phyloP scores from a whole-genome alignment of 2,329 filamentous ascomycete species.

The Phialemoniopsis sp. region DNA sequence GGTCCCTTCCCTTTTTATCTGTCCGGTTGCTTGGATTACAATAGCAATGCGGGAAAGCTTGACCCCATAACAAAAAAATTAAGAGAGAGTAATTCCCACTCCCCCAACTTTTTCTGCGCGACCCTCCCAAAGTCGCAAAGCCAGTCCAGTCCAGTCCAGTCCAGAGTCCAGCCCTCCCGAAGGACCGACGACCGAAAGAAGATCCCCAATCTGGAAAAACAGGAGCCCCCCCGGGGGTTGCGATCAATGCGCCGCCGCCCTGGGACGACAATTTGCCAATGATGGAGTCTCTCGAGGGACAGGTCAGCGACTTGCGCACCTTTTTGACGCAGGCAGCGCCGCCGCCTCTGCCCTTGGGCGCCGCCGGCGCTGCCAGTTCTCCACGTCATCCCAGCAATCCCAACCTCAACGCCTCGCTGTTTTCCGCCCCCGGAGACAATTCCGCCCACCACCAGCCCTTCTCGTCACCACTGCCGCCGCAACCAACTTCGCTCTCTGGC shows the following conservation, averaged over 20 bases:
- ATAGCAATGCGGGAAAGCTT: too few relatives aligned
- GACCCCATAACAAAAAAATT: too few relatives aligned
- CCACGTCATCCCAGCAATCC: constrained; percentile 16
- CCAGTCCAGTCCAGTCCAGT: too few relatives aligned
- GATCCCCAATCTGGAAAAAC: too few relatives aligned
- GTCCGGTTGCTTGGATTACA: too few relatives aligned
- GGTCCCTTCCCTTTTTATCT: too few relatives aligned
- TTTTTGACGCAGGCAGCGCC: constrained; percentile 38
- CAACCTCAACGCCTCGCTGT: constrained; percentile 13
- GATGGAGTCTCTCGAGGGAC: constrained; percentile 52
- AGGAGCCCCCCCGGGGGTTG: neutral
- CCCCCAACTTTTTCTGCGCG: too few relatives aligned
- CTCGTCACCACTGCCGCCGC: constrained; percentile 21
- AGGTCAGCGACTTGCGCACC: constrained; percentile 47
- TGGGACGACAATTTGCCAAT: neutral
- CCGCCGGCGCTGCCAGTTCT: constrained; percentile 11
- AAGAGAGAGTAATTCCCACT: too few relatives aligned
- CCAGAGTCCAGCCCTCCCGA: too few relatives aligned
- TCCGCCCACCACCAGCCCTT: constrained; percentile 31
- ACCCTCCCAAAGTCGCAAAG: too few relatives aligned
- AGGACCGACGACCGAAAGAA: too few relatives aligned
- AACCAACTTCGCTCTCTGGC: constrained; percentile 2
- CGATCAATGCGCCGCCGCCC: neutral
- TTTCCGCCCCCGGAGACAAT: constrained; percentile 42
- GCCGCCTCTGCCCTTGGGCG: constrained; percentile 19